A percentile compares a stretch with the other conserved stretches of the same genome.
Evolutionary conservation across 371 early-diverging fungal genomes (phyloP).

Genomic region (Basidiobolus heterosporus): DNA sequence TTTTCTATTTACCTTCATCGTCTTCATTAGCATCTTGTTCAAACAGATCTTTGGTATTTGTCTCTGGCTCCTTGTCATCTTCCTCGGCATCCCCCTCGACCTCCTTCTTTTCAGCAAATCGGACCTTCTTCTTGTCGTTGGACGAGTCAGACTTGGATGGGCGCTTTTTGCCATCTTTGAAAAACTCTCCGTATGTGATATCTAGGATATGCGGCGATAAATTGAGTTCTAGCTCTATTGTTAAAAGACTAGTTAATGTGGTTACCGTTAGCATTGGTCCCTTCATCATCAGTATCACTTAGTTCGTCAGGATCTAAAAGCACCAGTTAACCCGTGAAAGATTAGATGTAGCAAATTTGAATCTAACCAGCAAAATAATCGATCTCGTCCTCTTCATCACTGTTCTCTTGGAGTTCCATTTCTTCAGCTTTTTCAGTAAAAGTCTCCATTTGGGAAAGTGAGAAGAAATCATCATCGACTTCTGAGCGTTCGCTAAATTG

Average conservation of each 20-base stretch:
- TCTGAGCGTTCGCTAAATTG: constrained; percentile 8
- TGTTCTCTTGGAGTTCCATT: constrained; percentile 7
- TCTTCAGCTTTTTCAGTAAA: constrained; percentile 13
- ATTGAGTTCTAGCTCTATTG: neutral
- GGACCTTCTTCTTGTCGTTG: constrained; percentile 1
- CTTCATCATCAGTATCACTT: constrained; percentile 3
- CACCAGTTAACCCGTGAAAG: neutral
- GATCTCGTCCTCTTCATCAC: constrained; percentile 4
- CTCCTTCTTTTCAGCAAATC: constrained; percentile 13
- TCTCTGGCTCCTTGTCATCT: constrained; percentile 14
- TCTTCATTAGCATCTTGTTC: constrained; percentile 29
- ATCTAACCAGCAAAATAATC: constrained; percentile 5
- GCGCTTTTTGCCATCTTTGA: constrained; percentile 15
- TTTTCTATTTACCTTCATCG: constrained; percentile 16
- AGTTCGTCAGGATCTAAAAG: constrained; percentile 2
- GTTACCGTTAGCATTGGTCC: constrained; percentile 13
- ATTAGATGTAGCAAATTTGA: neutral
- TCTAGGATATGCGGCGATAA: neutral
- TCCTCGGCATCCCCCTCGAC: constrained; percentile 11
- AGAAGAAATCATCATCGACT: constrained; percentile 50
- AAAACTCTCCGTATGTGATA: constrained; percentile 8
- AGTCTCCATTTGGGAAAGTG: constrained; percentile 26
- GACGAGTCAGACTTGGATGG: neutral
- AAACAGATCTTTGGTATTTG: constrained; percentile 15
- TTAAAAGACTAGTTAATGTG: constrained; percentile 1